A percentile compares a stretch with the other conserved stretches of the same genome.
Evolutionary conservation across 208 protist species (phyloP).

Genomic region (Leishmania gerbilli): DNA sequence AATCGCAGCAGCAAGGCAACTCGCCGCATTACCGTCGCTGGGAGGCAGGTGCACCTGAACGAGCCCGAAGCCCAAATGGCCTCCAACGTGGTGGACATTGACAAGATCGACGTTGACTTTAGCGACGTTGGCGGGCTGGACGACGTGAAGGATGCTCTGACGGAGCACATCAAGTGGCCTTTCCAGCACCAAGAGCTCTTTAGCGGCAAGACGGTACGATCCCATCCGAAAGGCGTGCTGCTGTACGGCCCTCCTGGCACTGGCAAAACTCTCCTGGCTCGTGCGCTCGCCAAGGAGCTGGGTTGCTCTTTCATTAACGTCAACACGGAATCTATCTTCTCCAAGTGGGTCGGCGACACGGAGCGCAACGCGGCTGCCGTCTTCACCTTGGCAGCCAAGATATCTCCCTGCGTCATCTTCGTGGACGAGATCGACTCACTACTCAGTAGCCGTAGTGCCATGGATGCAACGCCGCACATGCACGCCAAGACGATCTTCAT

Average conservation of each 20-base stretch:
- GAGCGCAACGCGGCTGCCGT: slow-evolving; percentile 95
- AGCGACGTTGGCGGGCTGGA: slow-evolving; percentile 73
- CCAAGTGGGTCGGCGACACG: slow-evolving; percentile 96
- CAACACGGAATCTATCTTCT: slow-evolving; percentile 86
- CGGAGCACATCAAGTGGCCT: slow-evolving; percentile 88
- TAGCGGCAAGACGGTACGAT: slow-evolving; percentile 70
- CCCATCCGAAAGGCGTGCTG: slow-evolving; percentile 99
- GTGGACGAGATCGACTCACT: slow-evolving; percentile 93
- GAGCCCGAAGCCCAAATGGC: slow-evolving; percentile 70
- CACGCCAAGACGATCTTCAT: slow-evolving; percentile 93
- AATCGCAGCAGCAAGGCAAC: slow-evolving; percentile 44
- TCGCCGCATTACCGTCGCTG: slow-evolving; percentile 51
- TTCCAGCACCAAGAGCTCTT: slow-evolving; percentile 82
- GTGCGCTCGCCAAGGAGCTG: slow-evolving; percentile 99
- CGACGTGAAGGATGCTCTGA: slow-evolving; percentile 72
- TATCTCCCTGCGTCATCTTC: slow-evolving; percentile 90
- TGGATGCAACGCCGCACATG: slow-evolving; percentile 65
- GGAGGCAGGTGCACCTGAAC: slow-evolving; percentile 47
- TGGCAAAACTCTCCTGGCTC: slow-evolving; percentile 99
- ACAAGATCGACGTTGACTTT: slow-evolving; percentile 67
- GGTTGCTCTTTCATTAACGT: slow-evolving; percentile 99
- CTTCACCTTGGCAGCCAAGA: slow-evolving; percentile 85
- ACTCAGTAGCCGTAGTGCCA: slow-evolving; percentile 75
- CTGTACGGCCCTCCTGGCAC: slow-evolving; percentile 99
- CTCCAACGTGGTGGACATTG: slow-evolving; percentile 66